Base-by-base conservation (phyloP, 352 stramenopile species). In the Plasmopara viticola region DNA sequence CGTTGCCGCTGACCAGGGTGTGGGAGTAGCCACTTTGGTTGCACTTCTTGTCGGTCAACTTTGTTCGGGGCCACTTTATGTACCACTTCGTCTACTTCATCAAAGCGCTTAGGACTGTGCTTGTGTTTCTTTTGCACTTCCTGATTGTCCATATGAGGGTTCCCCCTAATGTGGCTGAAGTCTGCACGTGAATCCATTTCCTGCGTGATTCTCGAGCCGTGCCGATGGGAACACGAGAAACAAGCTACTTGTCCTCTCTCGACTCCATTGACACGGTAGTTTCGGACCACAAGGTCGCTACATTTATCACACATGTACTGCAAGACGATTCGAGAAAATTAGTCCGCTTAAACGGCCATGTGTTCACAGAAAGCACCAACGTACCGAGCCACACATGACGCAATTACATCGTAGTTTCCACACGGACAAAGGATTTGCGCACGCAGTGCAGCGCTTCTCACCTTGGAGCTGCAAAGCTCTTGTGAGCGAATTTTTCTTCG, bases 261-360 rank as follows among this genome's bases (percentile, higher is more conserved):
- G 7, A 83, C 44, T 29, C 63, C 60, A 13, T 79, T 63, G 28
- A 86, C 63, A 9, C 65, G 64, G 45, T 84, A 86, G 57, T 86
- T 86, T 44, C 74, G 68, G 14, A 58, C 55, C 8, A 86, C 72
- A 25, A 88, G 85, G 41, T 72, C 61, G 29, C 48, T 62, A 58
- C 78, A 88, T 43, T 80, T 85, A 54, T 83, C 75, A 62, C 78
- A 88, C 58, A 88, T 68, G 51, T 76, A 86, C 78, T 88, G 52
- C 30, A 66, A 9, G 38, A 53, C 15, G 14, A 53, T 44, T 13
- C 39, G 13, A 38, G 14, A 35, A 60, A 12, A 17, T 13, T n/a
- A 49, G 12, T 18, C 14, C 8, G 4, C 7, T 41, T 18, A 8
- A 41, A 14, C 13, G n/a, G 9, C 13, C 33, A 38, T 14, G 33